Conservation (phyloP, 371 early-diverging fungal genomes). For the Mucor lusitanicus region DNA sequence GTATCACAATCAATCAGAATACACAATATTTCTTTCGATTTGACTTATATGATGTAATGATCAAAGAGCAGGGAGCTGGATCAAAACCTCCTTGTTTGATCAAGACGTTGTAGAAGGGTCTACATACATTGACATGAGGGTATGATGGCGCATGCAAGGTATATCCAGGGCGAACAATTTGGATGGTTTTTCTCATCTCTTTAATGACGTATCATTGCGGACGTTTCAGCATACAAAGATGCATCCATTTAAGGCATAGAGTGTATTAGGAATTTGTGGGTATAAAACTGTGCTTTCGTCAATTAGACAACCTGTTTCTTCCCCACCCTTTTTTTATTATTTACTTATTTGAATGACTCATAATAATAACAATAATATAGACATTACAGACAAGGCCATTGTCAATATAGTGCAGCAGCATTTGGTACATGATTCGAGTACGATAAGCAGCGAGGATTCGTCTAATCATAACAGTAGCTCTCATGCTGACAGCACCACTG, state of each 20-base stretch:
- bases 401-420: slow-evolving; percentile 37
- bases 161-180: background rate
- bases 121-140: background rate
- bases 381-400: slow-evolving; percentile 37
- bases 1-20: background rate
- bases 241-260: background rate
- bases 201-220: background rate
- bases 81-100: background rate
- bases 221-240: background rate
- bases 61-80: background rate
- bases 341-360: background rate
- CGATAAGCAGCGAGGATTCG: background rate
- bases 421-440: slow-evolving; percentile 18
- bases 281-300: background rate
- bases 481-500: background rate
- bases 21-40: background rate
- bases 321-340: background rate
- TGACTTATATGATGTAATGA: background rate
- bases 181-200: background rate
- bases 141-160: background rate
- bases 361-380: background rate
- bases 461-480: background rate
- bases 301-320: background rate
- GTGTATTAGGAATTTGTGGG: background rate
- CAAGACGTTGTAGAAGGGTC: background rate